Evolutionary conservation across 2,329 filamentous ascomycete species (phyloP).

Genomic region (Aspergillus pseudoterreus): DNA sequence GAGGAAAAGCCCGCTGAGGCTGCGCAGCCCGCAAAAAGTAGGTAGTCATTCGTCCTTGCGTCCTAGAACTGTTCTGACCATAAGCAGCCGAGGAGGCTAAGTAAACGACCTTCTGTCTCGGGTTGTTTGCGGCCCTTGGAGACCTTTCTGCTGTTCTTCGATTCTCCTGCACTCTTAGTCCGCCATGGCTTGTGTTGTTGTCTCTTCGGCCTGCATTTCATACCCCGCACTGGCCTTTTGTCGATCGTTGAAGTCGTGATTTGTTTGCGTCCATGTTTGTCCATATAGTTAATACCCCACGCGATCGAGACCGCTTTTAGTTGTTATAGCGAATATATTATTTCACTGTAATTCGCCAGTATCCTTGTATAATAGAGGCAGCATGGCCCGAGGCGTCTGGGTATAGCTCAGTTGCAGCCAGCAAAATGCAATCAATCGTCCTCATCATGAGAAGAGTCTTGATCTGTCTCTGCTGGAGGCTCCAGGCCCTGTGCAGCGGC

Average conservation of each 20-base stretch:
- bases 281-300: slow-evolving; percentile 15
- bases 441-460: slow-evolving; percentile 13
- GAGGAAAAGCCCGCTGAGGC: slow-evolving; percentile 12
- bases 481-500: slow-evolving; percentile 15
- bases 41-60: neutral
- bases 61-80: slow-evolving; percentile 1
- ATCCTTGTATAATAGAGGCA: too few species aligned
- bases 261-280: neutral
- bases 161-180: neutral
- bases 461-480: slow-evolving; percentile 13
- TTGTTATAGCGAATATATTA: neutral
- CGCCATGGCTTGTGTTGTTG: neutral
- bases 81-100: slow-evolving; percentile 9
- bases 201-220: slow-evolving; percentile 8
- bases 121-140: neutral
- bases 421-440: slow-evolving; percentile 6
- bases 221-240: slow-evolving; percentile 13
- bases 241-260: slow-evolving; percentile 5
- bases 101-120: neutral
- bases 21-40: slow-evolving; percentile 8
- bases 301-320: slow-evolving; percentile 4
- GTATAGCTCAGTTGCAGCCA: neutral
- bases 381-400: too few species aligned
- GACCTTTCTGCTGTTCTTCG: neutral
- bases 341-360: too few species aligned